Base-by-base conservation (phyloP, 2,329 filamentous ascomycete species). In the Elsinoe australis region DNA sequence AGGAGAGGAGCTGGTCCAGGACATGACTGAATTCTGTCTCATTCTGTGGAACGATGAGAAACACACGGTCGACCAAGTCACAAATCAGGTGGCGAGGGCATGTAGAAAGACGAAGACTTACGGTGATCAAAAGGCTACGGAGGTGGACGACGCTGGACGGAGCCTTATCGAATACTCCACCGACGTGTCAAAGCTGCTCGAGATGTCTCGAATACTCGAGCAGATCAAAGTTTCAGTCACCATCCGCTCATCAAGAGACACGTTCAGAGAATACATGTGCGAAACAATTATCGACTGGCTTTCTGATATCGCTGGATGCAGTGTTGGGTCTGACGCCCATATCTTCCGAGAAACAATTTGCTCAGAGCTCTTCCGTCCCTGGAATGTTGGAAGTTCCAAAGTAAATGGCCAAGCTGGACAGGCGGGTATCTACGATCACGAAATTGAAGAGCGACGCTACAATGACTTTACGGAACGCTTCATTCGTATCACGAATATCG, bases 21-120 rank as follows among this genome's bases (percentile, higher is more conserved):
- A 67, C 5, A 78, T 82, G 49, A 72, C 78, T 2, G 87, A 95
- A 58, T 98, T 84, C 64, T 84, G 86, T 4, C 70, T 98, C 35
- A 72, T 95, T 12, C 71, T 98, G 4, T 98, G 92, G 92, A 98
- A 98, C 58, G 92, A 98, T 55, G 92, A 98, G 68, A 98, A 98
- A 66, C 92, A 98, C 63, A 98, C 92, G 0, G 83, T 96, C 34
- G 79, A 82, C 38, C 92, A 98, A 63, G 90, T 98, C 4, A 76
- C 83, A 56, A 81, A 94, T 50, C 90, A 96, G 63, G 87, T 98
- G 17, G 85, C 87, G 2, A 79, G 90, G 54, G 92, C 92, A 42
- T 98, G 92, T 70, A 79, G 78, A 52, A 82, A 86, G 55, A 78
- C 80, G 5, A 71, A 75, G 52, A 72, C 71, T 4, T 84, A 87